A percentile compares a stretch with the other conserved stretches of the same genome.
These are phyloP conservation scores for Aspergillus quadrilineatus DNA, from an alignment of 2,329 filamentous ascomycete genomes.

Conservation along the genomic window DNA sequence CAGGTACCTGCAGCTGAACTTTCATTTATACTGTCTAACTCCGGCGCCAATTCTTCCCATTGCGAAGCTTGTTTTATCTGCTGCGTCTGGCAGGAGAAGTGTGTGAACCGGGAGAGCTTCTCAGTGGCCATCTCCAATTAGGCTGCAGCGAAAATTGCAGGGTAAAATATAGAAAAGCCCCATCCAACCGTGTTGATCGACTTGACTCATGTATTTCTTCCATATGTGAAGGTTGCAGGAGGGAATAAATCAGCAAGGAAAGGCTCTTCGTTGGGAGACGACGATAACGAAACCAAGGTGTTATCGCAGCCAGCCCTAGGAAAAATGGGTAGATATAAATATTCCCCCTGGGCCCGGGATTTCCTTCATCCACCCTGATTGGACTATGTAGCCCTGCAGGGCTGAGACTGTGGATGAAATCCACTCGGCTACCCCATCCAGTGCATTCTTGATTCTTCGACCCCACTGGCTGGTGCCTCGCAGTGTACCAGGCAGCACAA, in stretches of 20 bases:
- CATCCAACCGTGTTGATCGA: not conserved
- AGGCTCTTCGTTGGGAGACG: too few species aligned
- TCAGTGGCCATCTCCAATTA: slow-evolving; percentile 4
- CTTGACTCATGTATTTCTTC: not conserved
- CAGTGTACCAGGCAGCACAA: slow-evolving; percentile 1
- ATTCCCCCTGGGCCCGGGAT: too few species aligned
- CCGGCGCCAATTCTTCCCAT: slow-evolving; percentile 21
- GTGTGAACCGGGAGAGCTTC: slow-evolving; percentile 68
- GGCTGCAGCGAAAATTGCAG: not conserved
- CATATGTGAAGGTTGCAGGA: not conserved
- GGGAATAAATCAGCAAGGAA: too few species aligned
- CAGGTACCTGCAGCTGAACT: slow-evolving; percentile 57
- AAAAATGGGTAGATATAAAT: too few species aligned
- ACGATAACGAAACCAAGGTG: too few species aligned
- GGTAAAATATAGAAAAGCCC: not conserved
- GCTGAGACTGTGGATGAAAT: not conserved
- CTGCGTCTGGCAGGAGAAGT: slow-evolving; percentile 90
- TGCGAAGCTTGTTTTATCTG: slow-evolving; percentile 15
- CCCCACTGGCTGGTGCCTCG: not conserved
- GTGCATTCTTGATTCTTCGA: not conserved
- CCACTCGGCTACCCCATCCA: not conserved
- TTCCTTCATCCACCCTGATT: too few species aligned
- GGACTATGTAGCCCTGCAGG: not conserved
- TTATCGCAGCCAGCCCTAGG: too few species aligned
- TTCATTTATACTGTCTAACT: slow-evolving; percentile 13